Base-by-base conservation (phyloP, 2,329 filamentous ascomycete genomes). In the Stylonectria norvegica region DNA sequence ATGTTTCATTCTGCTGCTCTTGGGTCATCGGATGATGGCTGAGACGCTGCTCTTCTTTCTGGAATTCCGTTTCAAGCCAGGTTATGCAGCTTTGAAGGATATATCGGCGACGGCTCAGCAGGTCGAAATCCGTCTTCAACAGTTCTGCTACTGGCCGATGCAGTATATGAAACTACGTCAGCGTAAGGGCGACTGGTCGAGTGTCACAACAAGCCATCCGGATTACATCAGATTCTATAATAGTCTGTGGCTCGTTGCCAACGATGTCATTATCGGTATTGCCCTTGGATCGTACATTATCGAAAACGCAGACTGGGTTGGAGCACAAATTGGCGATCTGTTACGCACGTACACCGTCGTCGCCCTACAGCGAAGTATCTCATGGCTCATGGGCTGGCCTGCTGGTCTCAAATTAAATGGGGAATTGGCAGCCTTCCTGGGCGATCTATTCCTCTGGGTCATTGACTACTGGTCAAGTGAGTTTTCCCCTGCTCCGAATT, bases 191-290 rank as follows among this genome's bases (percentile, higher is more conserved):
- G 89, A 95, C 55, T 97, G 93, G 91, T 87, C 89, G 43, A 97
- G 91, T 61, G 86, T 97, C 40, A 96, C 90, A 0, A 93, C 85
- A 34, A 95, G 85, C 55, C 91, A 98, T 63, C 89, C 91, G 1
- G 93, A 98, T 63, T 98, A 98, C 63, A 98, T 98, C 52, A 85
- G 93, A 12, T 98, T 98, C 66, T 98, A 97, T 69, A 98, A 98
- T 64, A 96, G 89, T 58, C 72, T 98, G 4, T 98, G 93, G 93
- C 85, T 98, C 7, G 93, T 98, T 16, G 90, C 90, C 20, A 98
- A 98, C 68, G 93, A 98, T 67, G 86, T 98, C 33, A 98, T 98
- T 50, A 97, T 98, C 44, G 94, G 93, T 18, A 96, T 98, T 52
- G 93, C 93, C 2, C 69, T 98, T 6, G 94, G 93, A 0, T 95